Evolutionary conservation across 768 basidiomycete species (phyloP), one percentile per base, ranked within the genome.

Genomic region (Suillus tomentosus): DNA sequence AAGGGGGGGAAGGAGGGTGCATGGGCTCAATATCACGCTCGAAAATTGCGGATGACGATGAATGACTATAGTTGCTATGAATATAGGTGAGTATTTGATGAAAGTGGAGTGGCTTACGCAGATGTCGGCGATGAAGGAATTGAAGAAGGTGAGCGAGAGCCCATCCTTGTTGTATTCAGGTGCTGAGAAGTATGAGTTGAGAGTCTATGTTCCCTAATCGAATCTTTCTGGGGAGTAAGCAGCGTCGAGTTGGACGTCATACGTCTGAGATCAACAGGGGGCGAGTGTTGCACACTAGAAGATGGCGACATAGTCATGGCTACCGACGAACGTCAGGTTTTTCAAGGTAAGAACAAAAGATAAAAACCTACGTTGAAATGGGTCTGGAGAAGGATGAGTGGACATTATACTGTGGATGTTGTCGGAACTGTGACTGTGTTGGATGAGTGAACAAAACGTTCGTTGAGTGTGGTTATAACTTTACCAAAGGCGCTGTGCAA

Each of bases 1-100:
- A 59, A 53, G 62, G 76, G 64, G 70, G 82, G 40, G 77, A 82
- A 68, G 73, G 71, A 0, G 74, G 72, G 6, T 71, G 70, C 1
- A 77, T 61, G 17, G 88, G 88, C 68, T 95, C 94, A 67, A 96
- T 94, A 73, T 96, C 94, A 42, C 94, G 87, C 76, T 96, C 94
- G 65, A 96, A 96, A 63, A 95, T 96, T 43, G 94, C 93, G 1
- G 92, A 94, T 0, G 91, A 92, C 0, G 91, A 92, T 0, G 92
- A 94, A 70, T 91, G 86, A 1, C 69, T 66, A 60, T 64, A 45
- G 37, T 53, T 19, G 13, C 14, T 24, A 62, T 40, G 54, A 64
- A 34, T 2, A 61, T 17, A 56, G 51, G 37, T 67, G 15, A 72
- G 64, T 43, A 50, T 22, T 31, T 45, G 34, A 48, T 62, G 60